Conservation (phyloP, 129 eudicot genomes). For the Tagetes erecta region DNA sequence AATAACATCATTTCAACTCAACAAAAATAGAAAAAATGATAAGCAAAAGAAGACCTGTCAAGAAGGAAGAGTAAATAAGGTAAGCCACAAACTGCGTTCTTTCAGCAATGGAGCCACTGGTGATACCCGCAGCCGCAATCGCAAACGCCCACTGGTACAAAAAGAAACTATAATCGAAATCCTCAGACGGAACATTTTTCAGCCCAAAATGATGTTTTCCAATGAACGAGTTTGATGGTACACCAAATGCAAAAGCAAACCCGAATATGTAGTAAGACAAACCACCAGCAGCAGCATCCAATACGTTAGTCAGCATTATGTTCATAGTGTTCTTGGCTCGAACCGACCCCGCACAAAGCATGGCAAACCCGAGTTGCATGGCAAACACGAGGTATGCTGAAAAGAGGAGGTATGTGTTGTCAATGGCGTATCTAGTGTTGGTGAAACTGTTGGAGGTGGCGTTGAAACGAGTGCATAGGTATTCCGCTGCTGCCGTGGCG, state of each 20-base stretch:
- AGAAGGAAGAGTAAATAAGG: constrained; percentile 61
- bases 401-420: constrained; percentile 58
- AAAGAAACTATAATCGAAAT: constrained; percentile 47
- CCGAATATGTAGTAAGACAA: constrained; percentile 62
- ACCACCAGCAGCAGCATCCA: constrained; percentile 72
- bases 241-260: constrained; percentile 63
- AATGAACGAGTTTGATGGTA: constrained; percentile 52
- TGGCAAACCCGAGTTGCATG: constrained; percentile 81
- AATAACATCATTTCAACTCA: background rate
- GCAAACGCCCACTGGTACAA: constrained; percentile 82
- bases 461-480: constrained; percentile 51
- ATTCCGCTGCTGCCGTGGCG: constrained; percentile 50
- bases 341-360: constrained; percentile 78
- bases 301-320: constrained; percentile 71
- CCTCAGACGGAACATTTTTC: constrained; percentile 29
- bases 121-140: constrained; percentile 80
- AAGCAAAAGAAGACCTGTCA: constrained; percentile 38
- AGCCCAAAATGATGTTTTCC: constrained; percentile 64
- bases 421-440: constrained; percentile 50
- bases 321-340: constrained; percentile 76
- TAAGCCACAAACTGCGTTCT: constrained; percentile 76
- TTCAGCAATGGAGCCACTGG: constrained; percentile 74
- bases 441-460: constrained; percentile 33
- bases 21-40: background rate
- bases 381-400: constrained; percentile 73